These are phyloP conservation scores for Rehmannia glutinosa DNA, from an alignment of 257 asterid genomes.

Conservation along the genomic window DNA sequence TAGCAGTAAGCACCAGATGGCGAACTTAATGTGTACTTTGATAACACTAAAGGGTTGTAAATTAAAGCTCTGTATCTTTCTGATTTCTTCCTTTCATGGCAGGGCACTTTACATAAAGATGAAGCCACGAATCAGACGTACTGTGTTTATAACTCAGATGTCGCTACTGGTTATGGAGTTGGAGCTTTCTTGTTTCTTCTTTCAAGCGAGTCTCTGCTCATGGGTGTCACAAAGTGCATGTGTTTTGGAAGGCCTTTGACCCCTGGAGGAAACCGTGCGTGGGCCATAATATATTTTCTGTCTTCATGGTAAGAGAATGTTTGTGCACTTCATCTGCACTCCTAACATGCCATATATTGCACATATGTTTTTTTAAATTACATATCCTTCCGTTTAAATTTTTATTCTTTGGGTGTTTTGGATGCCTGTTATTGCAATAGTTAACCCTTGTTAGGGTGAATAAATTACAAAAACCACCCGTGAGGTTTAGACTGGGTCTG, in stretches of 20 bases:
- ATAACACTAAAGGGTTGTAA: neutral
- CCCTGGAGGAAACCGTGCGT: conserved; percentile 87
- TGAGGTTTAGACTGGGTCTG: no score
- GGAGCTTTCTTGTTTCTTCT: conserved; percentile 92
- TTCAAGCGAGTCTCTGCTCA: conserved; percentile 80
- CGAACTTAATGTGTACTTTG: no score
- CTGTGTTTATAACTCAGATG: conserved; percentile 83
- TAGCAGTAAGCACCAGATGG: no score
- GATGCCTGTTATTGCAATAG: no score
- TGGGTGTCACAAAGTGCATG: conserved; percentile 95
- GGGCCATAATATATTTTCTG: conserved; percentile 81
- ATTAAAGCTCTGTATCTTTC: neutral
- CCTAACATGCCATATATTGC: no score
- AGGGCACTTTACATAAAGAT: conserved; percentile 62
- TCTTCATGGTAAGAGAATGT: conserved; percentile 68
- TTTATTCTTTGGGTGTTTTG: no score
- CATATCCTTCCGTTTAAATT: no score
- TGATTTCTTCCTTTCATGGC: conserved; percentile 18
- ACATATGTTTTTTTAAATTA: no score
- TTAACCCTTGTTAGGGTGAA: no score
- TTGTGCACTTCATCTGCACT: no score
- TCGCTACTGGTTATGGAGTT: conserved; percentile 91
- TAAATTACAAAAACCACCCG: no score
- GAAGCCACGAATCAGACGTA: conserved; percentile 61
- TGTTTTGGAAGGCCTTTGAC: conserved; percentile 81